Evolutionary conservation across 371 early-diverging fungal species (phyloP).

Genomic region (Rhizopus sp.): DNA sequence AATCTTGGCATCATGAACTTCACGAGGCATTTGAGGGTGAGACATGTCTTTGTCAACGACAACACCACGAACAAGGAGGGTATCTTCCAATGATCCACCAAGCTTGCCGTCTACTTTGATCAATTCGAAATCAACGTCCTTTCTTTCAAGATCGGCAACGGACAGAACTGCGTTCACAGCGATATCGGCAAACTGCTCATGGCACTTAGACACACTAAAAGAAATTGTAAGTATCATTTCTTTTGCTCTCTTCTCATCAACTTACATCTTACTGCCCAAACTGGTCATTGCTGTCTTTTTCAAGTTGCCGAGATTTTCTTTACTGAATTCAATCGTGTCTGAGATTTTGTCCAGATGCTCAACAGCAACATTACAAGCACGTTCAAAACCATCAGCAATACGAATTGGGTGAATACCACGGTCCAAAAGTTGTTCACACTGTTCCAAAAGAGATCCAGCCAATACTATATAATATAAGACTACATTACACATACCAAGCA

Average conservation of each 20-base stretch:
- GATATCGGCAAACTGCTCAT: slow-evolving; percentile 96
- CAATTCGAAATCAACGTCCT: slow-evolving; percentile 99
- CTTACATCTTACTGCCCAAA: slow-evolving; percentile 98
- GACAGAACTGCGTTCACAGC: slow-evolving; percentile 98
- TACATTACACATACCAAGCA: background rate
- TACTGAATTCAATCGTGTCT: slow-evolving; percentile 87
- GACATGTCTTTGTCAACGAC: slow-evolving; percentile 99
- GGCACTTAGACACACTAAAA: slow-evolving; percentile 92
- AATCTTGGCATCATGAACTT: slow-evolving; percentile 94
- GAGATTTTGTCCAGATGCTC: slow-evolving; percentile 90
- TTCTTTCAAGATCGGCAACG: slow-evolving; percentile 98
- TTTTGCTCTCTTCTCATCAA: background rate
- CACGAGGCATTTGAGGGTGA: slow-evolving; percentile 99
- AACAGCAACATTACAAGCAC: slow-evolving; percentile 93
- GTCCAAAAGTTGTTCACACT: slow-evolving; percentile 95
- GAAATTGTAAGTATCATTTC: background rate
- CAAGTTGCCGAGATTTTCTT: slow-evolving; percentile 82
- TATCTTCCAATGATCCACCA: slow-evolving; percentile 94
- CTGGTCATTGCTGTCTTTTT: slow-evolving; percentile 98
- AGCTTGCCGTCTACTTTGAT: slow-evolving; percentile 99
- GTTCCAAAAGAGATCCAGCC: slow-evolving; percentile 97
- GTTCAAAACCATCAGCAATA: slow-evolving; percentile 98
- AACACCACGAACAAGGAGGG: slow-evolving; percentile 96
- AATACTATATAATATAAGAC: slow-evolving; percentile 69
- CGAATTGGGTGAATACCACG: slow-evolving; percentile 99